These are phyloP conservation scores for Pythium folliculosum DNA, from an alignment of 352 stramenopile genomes.

Conservation along the genomic window DNA sequence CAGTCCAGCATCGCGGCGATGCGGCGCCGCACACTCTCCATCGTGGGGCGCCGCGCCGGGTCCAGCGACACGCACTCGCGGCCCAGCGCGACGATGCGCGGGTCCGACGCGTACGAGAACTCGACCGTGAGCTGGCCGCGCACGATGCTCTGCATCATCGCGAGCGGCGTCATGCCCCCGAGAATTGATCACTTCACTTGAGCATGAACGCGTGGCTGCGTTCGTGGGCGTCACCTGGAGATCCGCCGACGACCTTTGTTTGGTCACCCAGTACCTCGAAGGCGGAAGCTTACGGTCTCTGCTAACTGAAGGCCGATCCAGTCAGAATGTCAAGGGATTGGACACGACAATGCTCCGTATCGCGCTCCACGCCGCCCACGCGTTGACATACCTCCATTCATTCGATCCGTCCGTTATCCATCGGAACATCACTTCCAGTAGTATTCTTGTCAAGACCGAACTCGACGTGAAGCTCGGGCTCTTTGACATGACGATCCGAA, in stretches of 20 bases:
- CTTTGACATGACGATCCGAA: no score
- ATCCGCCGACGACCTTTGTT: no score
- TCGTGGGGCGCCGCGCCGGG: slow-evolving; percentile 2
- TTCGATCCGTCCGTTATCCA: slow-evolving; percentile 31
- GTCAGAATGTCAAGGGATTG: no score
- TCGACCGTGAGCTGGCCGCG: slow-evolving; percentile 7
- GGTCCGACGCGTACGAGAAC: slow-evolving; percentile 10
- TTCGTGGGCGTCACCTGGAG: no score
- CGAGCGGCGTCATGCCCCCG: not conserved
- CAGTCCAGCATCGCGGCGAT: not conserved
- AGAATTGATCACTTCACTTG: slow-evolving; percentile 7
- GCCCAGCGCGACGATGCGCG: not conserved
- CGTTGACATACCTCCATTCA: slow-evolving; percentile 43
- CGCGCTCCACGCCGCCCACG: slow-evolving; percentile 31
- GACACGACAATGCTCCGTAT: slow-evolving; percentile 37
- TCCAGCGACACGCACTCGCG: slow-evolving; percentile 11
- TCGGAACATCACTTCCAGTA: slow-evolving; percentile 46
- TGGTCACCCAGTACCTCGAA: no score
- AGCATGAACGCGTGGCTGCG: no score
- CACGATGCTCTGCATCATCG: not conserved
- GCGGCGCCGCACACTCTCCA: not conserved
- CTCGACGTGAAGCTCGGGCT: slow-evolving; percentile 41
- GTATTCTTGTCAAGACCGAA: slow-evolving; percentile 31
- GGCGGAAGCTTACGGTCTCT: no score
- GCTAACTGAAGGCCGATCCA: no score